Evolutionary conservation across 768 basidiomycete species (phyloP).

Genomic region (Boletus edulis): DNA sequence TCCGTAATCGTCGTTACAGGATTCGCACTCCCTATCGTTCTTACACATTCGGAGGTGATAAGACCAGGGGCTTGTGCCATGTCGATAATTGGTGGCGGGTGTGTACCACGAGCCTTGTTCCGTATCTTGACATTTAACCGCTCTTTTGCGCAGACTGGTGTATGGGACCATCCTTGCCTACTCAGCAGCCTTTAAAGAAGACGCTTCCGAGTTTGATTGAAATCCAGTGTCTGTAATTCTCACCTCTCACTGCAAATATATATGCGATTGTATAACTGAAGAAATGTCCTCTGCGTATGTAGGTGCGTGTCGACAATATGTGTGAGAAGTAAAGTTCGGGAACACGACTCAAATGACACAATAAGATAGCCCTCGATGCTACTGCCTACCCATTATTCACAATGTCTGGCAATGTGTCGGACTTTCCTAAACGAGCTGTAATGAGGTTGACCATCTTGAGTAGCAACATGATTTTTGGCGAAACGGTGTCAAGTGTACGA

Average conservation of each 20-base stretch:
- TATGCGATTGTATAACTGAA: slow-evolving; percentile 13
- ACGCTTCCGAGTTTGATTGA: slow-evolving; percentile 78
- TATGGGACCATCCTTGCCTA: slow-evolving; percentile 92
- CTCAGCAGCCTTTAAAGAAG: slow-evolving; percentile 77
- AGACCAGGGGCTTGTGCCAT: slow-evolving; percentile 81
- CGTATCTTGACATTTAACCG: not conserved
- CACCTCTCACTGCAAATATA: slow-evolving; percentile 12
- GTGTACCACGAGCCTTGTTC: slow-evolving; percentile 11
- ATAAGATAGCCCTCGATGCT: not conserved
- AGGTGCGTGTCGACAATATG: not conserved
- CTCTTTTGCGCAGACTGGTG: slow-evolving; percentile 52
- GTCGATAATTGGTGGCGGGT: slow-evolving; percentile 94
- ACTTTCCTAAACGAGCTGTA: slow-evolving; percentile 22
- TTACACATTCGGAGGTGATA: slow-evolving; percentile 91
- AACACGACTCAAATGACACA: not conserved
- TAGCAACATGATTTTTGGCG: slow-evolving; percentile 25
- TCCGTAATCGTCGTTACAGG: slow-evolving; percentile 89
- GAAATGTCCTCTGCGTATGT: slow-evolving; percentile 4
- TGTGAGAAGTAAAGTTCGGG: not conserved
- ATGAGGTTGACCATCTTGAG: slow-evolving; percentile 33
- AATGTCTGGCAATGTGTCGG: slow-evolving; percentile 10
- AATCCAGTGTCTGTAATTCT: not conserved
- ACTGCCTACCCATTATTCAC: slow-evolving; percentile 4
- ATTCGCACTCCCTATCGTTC: slow-evolving; percentile 87
- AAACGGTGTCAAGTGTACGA: slow-evolving; percentile 24